Conservation (phyloP, 108 stramenopile genomes). For the Skeletonema costatum region DNA sequence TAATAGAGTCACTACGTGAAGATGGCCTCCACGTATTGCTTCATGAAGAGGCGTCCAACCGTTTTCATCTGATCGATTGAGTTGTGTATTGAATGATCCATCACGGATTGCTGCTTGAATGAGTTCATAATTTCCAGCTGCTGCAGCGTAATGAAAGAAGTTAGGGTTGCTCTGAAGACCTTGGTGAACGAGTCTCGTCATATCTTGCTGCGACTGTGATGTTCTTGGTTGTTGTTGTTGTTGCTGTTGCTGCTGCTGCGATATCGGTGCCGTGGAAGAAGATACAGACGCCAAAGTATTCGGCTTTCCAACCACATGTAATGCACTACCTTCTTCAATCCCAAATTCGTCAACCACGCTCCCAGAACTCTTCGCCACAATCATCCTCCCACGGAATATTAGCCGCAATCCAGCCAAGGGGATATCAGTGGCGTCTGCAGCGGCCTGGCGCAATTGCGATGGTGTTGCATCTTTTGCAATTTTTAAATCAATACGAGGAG, state of each 20-base stretch:
- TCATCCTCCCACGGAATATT: constrained; percentile 78
- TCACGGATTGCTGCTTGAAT: not conserved
- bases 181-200: not conserved
- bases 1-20: constrained; percentile 3
- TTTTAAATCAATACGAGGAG: constrained; percentile 1
- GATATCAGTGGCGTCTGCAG: constrained; percentile 53
- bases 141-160: constrained; percentile 6
- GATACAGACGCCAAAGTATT: not conserved
- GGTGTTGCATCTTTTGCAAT: constrained; percentile 25
- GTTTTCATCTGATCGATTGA: constrained; percentile 13
- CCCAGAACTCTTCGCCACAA: constrained; percentile 10
- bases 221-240: not conserved
- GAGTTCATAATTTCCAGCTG: not conserved
- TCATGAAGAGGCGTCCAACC: constrained; percentile 38
- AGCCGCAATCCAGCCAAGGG: constrained; percentile 50
- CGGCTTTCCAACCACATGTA: constrained; percentile 26
- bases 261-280: not conserved
- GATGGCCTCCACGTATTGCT: constrained; percentile 20
- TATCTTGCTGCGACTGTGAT: not conserved
- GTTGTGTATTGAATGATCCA: not conserved
- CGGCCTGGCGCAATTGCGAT: constrained; percentile 43
- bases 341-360: constrained; percentile 4
- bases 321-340: constrained; percentile 15
- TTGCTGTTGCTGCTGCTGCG: not conserved
- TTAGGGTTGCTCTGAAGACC: not conserved